Percentiles rank a stretch among this genome's conserved stretches.
Evolutionary conservation across 257 asterid species (phyloP).

Genomic region (Gardenia jasminoides): DNA sequence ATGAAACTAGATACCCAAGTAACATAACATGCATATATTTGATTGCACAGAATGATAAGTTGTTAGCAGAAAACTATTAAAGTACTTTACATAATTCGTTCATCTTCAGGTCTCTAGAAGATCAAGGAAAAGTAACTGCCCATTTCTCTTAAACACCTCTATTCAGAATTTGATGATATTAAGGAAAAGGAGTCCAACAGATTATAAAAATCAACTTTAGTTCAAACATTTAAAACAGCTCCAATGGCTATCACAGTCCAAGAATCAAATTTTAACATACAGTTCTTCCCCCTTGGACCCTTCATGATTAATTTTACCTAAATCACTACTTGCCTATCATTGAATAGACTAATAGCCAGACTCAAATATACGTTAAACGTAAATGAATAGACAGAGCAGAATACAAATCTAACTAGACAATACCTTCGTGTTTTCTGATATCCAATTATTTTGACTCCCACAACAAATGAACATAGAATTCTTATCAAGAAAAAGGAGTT

Average conservation of each 20-base stretch:
- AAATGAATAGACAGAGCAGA: not conserved
- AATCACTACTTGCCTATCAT: no score
- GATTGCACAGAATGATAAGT: not conserved
- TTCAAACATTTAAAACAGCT: not conserved
- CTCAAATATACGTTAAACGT: not conserved
- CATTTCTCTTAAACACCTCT: not conserved
- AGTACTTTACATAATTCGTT: not conserved
- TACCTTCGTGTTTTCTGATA: no score
- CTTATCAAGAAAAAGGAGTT: no score
- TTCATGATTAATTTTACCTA: not conserved
- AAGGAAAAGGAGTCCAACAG: not conserved
- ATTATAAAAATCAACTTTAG: not conserved
- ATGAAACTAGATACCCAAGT: not conserved
- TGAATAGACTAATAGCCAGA: not conserved
- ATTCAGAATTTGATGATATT: not conserved
- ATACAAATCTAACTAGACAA: not conserved
- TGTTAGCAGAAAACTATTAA: no score
- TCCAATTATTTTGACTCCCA: no score
- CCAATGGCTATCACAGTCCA: not conserved
- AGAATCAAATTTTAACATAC: not conserved
- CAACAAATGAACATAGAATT: no score
- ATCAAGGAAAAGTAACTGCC: not conserved
- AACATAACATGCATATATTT: not conserved
- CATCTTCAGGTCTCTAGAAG: not conserved
- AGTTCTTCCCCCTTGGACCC: not conserved